These are phyloP conservation scores for Phyllachora maydis DNA, from an alignment of 2,329 filamentous ascomycete genomes.

Conservation along the genomic window DNA sequence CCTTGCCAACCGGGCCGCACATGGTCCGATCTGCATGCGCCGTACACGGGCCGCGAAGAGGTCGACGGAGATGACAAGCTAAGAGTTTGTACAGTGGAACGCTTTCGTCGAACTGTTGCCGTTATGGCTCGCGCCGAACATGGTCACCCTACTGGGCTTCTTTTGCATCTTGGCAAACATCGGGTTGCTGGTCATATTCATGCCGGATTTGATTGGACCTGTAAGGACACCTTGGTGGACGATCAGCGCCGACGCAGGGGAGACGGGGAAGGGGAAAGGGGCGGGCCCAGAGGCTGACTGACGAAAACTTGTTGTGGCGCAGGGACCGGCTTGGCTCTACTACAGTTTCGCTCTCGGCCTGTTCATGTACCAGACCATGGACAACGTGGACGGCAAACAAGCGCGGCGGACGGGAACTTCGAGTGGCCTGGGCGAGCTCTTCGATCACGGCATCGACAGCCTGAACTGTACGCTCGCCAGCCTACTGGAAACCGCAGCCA, in stretches of 20 bases:
- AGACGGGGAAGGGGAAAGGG: no score
- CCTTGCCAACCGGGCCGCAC: constrained; percentile 3
- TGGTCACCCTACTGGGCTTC: constrained; percentile 91
- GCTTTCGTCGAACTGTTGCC: constrained; percentile 79
- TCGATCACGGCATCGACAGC: constrained; percentile 97
- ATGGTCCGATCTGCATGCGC: no score
- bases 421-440: constrained; percentile 84
- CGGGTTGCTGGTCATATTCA: constrained; percentile 47
- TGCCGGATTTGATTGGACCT: constrained; percentile 81
- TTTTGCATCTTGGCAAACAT: constrained; percentile 84
- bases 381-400: constrained; percentile 98
- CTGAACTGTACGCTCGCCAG: constrained; percentile 91
- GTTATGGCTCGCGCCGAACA: constrained; percentile 92
- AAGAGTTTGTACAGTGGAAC: constrained; percentile 56
- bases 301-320: background rate
- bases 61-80: constrained; percentile 2
- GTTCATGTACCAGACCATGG: constrained; percentile 98
- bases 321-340: constrained; percentile 84
- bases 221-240: constrained; percentile 37
- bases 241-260: no score
- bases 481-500: constrained; percentile 76
- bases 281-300: no score
- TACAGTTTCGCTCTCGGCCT: constrained; percentile 89
- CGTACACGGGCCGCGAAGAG: constrained; percentile 2
- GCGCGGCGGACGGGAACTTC: constrained; percentile 87